These are phyloP conservation scores for Chalaropsis thielavioides DNA, from an alignment of 2,329 filamentous ascomycete species.

Conservation along the genomic window DNA sequence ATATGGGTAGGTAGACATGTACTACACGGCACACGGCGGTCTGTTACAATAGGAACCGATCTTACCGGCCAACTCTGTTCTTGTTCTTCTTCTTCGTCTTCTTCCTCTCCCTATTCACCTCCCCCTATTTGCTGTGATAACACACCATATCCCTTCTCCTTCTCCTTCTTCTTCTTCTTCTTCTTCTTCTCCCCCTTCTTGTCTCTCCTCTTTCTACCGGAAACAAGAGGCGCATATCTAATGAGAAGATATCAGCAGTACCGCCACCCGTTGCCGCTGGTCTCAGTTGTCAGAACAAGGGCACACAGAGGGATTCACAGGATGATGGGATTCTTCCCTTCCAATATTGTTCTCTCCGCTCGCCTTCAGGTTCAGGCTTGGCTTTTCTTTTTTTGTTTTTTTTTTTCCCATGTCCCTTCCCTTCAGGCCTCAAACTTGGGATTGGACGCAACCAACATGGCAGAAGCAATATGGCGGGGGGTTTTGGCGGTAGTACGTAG, in stretches of 20 bases:
- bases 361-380: neutral
- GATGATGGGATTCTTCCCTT: conserved; percentile 1
- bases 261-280: neutral
- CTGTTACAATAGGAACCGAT: too few relatives aligned
- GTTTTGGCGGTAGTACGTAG: neutral
- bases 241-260: neutral
- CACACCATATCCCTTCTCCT: neutral
- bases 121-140: neutral
- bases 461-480: neutral
- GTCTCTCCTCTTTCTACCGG: neutral
- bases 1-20: too few relatives aligned
- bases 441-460: neutral
- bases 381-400: neutral
- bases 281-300: neutral
- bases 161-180: neutral
- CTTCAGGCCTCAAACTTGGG: neutral
- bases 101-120: too few relatives aligned
- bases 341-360: neutral
- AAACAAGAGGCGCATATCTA: neutral
- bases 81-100: too few relatives aligned
- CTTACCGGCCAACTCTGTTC: too few relatives aligned
- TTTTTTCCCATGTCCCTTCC: neutral
- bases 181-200: too few relatives aligned
- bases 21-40: too few relatives aligned
- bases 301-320: neutral